phyloP scores from a whole-genome alignment of 768 basidiomycete species.

The Ramaria rubella region DNA sequence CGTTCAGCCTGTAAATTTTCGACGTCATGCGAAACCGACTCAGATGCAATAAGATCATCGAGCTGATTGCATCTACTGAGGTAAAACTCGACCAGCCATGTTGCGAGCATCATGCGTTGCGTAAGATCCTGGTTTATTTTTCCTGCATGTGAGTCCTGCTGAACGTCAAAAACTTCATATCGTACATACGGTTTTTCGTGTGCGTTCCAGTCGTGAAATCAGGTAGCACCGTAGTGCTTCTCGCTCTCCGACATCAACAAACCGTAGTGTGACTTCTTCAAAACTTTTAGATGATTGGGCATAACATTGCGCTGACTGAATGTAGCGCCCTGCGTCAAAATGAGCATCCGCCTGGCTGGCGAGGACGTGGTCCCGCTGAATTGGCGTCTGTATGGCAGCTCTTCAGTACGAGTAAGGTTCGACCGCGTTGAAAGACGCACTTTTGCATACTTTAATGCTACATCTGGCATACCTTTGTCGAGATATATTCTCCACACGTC shows the following conservation, averaged over 20 bases:
- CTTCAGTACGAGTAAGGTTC: neutral
- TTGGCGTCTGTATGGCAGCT: constrained; percentile 59
- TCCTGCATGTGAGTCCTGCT: neutral
- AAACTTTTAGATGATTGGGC: constrained; percentile 83
- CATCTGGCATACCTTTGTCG: constrained; percentile 67
- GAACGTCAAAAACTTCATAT: neutral
- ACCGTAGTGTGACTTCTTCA: constrained; percentile 87
- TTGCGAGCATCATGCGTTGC: constrained; percentile 95
- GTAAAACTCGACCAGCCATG: constrained; percentile 97
- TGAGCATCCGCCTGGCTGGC: constrained; percentile 76
- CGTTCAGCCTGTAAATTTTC: constrained; percentile 80
- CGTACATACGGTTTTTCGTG: constrained; percentile 65
- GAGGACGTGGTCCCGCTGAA: constrained; percentile 80
- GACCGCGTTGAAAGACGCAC: constrained; percentile 30
- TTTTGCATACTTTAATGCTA: constrained; percentile 76
- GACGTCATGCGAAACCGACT: constrained; percentile 71
- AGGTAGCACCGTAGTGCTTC: constrained; percentile 90
- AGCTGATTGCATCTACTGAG: constrained; percentile 94
- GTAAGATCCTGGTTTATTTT: constrained; percentile 62
- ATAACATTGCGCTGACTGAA: constrained; percentile 88
- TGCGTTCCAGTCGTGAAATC: constrained; percentile 77
- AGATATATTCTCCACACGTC: constrained; percentile 94
- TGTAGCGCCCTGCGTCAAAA: constrained; percentile 75
- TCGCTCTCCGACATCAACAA: constrained; percentile 82
- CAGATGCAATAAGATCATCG: constrained; percentile 89